A percentile compares a stretch with the other conserved stretches of the same genome.
These are phyloP conservation scores for Cutaneotrichosporon sp. DNA, from an alignment of 1,284 basidiomycete species.

Conservation along the genomic window DNA sequence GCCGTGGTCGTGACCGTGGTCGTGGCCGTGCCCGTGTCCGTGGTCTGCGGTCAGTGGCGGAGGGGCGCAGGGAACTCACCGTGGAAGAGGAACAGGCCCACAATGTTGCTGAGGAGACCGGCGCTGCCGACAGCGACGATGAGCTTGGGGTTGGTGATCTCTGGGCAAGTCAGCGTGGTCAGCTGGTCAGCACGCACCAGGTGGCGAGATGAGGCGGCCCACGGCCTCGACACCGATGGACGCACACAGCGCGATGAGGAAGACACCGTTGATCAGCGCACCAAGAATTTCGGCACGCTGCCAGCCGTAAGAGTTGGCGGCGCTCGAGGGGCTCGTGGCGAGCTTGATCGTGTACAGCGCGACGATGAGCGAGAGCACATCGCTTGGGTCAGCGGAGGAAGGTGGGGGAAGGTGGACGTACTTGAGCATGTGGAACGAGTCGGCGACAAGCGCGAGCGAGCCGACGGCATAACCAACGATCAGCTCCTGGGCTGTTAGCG, in stretches of 20 bases:
- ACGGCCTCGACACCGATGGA: slow-evolving; percentile 93
- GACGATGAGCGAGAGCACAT: slow-evolving; percentile 92
- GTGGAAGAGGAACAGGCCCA: slow-evolving; percentile 94
- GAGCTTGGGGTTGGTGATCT: slow-evolving; percentile 83
- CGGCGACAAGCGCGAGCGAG: slow-evolving; percentile 91
- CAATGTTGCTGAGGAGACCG: slow-evolving; percentile 87
- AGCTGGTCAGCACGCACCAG: slow-evolving; percentile 60
- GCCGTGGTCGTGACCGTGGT: slow-evolving; percentile 63
- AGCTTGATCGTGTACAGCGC: slow-evolving; percentile 97
- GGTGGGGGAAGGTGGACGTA: slow-evolving; percentile 76
- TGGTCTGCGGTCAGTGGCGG: slow-evolving; percentile 60
- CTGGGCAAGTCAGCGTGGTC: too few relatives aligned
- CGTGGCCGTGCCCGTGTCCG: slow-evolving; percentile 62
- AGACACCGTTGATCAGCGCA: slow-evolving; percentile 93
- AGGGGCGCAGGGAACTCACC: slow-evolving; percentile 60
- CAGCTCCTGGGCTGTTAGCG: slow-evolving; percentile 34
- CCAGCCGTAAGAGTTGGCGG: slow-evolving; percentile 62
- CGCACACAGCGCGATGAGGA: slow-evolving; percentile 92
- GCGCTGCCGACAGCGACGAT: slow-evolving; percentile 88
- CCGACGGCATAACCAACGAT: slow-evolving; percentile 84
- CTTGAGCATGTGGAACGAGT: slow-evolving; percentile 99
- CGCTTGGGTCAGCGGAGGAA: slow-evolving; percentile 75
- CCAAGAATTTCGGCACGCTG: slow-evolving; percentile 98
- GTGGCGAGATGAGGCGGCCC: slow-evolving; percentile 80
- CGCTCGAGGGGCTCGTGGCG: slow-evolving; percentile 46